Evolutionary conservation across 257 asterid genomes (phyloP), one percentile per base, ranked within the genome.

Genomic region (Scutellaria galericulata): DNA sequence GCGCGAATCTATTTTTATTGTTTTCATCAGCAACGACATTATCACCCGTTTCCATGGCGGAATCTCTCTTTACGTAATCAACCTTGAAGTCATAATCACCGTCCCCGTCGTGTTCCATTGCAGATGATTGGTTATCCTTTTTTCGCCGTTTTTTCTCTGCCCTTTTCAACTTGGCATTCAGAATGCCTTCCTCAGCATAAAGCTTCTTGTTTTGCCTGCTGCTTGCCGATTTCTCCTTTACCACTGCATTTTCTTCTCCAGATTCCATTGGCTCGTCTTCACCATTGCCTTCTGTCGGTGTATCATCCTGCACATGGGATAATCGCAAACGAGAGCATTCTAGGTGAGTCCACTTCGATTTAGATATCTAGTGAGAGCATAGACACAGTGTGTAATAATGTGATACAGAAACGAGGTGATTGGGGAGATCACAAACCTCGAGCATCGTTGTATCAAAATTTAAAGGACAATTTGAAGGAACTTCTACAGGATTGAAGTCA

Each of bases 21-120:
- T 57, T 56, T 65, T 63, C 65, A 53, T 46, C 80, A 7, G 62
- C 62, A 14, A 8, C 22, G 9, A 0, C 24, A 9, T 22, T 86
- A 6, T 85, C 76, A 1, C 80, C 82, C 4, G 65, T 75, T 18
- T 89, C 95, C 93, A 82, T 83, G 22, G 83, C 73, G n/a, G 85
- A 66, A 39, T 73, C 90, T 59, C 22, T 79, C 35, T 4, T 73
- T 31, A 64, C 67, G 70, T 87, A 88, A 83, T 91, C 97, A 37
- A 87, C 91, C 78, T 88, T 87, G 74, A 89, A 88, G 83, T 90
- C 89, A 14, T 88, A 90, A 78, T 89, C 97, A 6, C 20, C 97
- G 13, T 84, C 74, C 40, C 62, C 40, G 56, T 80, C 89, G 18
- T 82, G 86, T 72, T 88, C 91, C 88, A 82, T 83, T 14, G 81